Evolutionary conservation across 2,329 filamentous ascomycete genomes (phyloP), one percentile per base, ranked within the genome.

Genomic region (Colletotrichum eremochloae): DNA sequence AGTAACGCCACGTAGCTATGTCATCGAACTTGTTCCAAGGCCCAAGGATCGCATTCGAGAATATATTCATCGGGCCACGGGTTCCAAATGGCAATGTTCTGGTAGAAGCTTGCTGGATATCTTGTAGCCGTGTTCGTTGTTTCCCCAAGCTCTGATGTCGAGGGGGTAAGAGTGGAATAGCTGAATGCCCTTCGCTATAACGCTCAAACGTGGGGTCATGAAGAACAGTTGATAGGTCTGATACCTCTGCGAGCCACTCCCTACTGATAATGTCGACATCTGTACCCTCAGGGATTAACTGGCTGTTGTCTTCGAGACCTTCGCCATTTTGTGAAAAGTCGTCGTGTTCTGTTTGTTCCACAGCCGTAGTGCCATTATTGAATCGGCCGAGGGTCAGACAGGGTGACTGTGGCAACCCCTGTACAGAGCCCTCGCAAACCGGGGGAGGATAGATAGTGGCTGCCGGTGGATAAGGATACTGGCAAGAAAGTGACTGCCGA

Each of bases 381-480:
- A 40, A 12, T 60, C 20, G 56, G 11, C 18, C 38, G 14, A n/a
- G 15, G 40, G 38, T 20, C 24, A 60, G 11, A 12, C 36, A 15
- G 38, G 33, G 12, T 4, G n/a, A 42, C 55, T 5, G 55, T 11
- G 38, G 11, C 11, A 29, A 44, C 3, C 24, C n/a, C 14, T 60
- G 56, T 6, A 20, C 15, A 29, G 38, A 31, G n/a, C n/a, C 7
- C 14, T 60, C 40, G 7, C 3, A 31, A 3, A 31, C 15, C 36
- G 20, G 18, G 7, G 56, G 15, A 31, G 14, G 29, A 31, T 7
- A 2, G 12, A 20, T 5, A 14, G 24, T 31, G 38, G 12, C 31
- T n/a, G 36, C 12, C 20, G 61, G 67, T n/a, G 67, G 67, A 6
- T 65, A 69, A 15, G 67, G 62, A 24, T 66, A 69, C 6, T 29